These are phyloP conservation scores for Septoria petroselini DNA, from an alignment of 2,329 filamentous ascomycete species.

Conservation along the genomic window DNA sequence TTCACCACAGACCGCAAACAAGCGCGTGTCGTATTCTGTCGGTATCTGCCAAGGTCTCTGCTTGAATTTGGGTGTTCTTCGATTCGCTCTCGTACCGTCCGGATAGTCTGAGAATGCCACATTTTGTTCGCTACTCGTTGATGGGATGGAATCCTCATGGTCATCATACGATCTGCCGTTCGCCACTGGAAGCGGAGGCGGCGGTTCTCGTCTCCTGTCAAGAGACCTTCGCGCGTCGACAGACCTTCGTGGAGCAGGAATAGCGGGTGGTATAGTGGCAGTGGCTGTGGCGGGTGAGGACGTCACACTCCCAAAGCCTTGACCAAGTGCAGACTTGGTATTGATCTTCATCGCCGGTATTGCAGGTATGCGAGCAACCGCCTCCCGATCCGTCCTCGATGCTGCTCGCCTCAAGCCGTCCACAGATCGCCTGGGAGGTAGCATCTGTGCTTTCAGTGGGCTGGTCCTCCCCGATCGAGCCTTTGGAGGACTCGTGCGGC, in stretches of 20 bases:
- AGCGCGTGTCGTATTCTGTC: slow-evolving; percentile 80
- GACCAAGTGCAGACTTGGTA: slow-evolving; percentile 28
- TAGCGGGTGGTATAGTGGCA: slow-evolving; percentile 30
- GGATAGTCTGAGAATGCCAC: slow-evolving; percentile 60
- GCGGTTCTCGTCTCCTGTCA: slow-evolving; percentile 29
- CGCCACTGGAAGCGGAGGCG: slow-evolving; percentile 29
- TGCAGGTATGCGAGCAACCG: slow-evolving; percentile 21
- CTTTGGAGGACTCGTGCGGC: slow-evolving; percentile 32
- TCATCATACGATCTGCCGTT: slow-evolving; percentile 44
- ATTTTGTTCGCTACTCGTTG: slow-evolving; percentile 19
- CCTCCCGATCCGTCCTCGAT: slow-evolving; percentile 14
- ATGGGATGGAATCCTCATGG: slow-evolving; percentile 41
- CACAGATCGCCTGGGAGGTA: slow-evolving; percentile 25
- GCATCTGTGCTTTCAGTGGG: slow-evolving; percentile 31
- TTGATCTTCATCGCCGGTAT: slow-evolving; percentile 31
- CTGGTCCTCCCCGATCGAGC: slow-evolving; percentile 31
- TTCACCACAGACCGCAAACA: slow-evolving; percentile 84
- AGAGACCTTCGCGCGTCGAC: slow-evolving; percentile 32
- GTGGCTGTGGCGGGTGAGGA: slow-evolving; percentile 13
- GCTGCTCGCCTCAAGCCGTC: slow-evolving; percentile 26
- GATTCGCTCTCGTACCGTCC: slow-evolving; percentile 78
- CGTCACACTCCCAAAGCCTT: slow-evolving; percentile 30
- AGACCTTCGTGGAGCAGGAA: slow-evolving; percentile 37
- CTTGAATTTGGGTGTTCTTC: slow-evolving; percentile 73
- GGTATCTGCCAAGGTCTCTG: slow-evolving; percentile 71